Evolutionary conservation across 176 grass and related monocot genomes (phyloP).

Genomic region (Metroxylon sagu): DNA sequence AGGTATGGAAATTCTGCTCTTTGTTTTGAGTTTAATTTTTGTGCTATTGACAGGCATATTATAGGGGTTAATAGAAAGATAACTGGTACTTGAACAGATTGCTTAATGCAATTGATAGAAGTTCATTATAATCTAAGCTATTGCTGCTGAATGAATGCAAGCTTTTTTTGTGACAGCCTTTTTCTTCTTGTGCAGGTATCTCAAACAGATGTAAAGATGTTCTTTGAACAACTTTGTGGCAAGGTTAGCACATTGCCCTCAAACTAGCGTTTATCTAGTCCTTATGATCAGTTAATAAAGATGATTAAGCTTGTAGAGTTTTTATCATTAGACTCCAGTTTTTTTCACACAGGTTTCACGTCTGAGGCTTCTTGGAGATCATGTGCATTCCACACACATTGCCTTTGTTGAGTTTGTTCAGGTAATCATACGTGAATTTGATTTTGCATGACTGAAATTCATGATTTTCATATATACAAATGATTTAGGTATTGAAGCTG

Average conservation of each 20-base stretch:
- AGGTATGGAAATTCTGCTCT: slow-evolving; percentile 27
- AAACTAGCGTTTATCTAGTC: neutral
- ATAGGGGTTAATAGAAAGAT: neutral
- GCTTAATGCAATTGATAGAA: too few relatives aligned
- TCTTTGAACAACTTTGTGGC: slow-evolving; percentile 15
- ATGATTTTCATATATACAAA: too few relatives aligned
- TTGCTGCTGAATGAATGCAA: too few relatives aligned
- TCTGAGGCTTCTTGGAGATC: slow-evolving; percentile 13
- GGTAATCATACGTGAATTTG: neutral
- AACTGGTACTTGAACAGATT: neutral
- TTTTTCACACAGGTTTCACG: slow-evolving; percentile 6
- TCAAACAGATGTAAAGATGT: slow-evolving; percentile 8
- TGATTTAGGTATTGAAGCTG: too few relatives aligned
- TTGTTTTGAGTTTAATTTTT: too few relatives aligned
- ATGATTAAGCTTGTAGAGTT: too few relatives aligned
- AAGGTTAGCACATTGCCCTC: neutral
- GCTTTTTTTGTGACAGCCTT: too few relatives aligned
- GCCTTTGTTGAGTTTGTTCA: slow-evolving; percentile 11
- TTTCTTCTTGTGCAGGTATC: neutral
- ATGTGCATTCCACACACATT: slow-evolving; percentile 10
- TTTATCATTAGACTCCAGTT: too few relatives aligned
- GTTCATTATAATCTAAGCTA: too few relatives aligned
- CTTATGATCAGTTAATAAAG: too few relatives aligned
- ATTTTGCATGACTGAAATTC: neutral
- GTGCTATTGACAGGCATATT: too few relatives aligned